phyloP scores from a whole-genome alignment of 805 yeast species.

The Monosporozyma siamensis region DNA sequence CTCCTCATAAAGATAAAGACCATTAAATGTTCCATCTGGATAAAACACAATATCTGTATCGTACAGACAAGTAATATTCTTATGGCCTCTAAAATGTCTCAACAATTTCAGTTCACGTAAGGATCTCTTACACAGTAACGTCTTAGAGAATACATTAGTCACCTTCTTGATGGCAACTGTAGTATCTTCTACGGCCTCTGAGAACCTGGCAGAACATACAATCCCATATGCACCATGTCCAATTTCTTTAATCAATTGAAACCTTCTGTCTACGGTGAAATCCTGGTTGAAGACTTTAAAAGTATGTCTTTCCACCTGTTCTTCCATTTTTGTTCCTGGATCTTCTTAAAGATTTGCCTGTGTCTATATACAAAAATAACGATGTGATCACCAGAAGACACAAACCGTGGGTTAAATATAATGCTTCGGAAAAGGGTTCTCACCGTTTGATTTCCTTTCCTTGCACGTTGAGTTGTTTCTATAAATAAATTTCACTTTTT shows the following conservation, averaged over 20 bases:
- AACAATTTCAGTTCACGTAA: conserved; percentile 81
- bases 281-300: conserved; percentile 80
- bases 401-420: no score
- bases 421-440: no score
- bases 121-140: conserved; percentile 85
- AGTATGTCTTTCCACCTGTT: conserved; percentile 35
- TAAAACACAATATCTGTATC: conserved; percentile 77
- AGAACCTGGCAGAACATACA: conserved; percentile 87
- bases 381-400: no score
- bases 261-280: conserved; percentile 81
- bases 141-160: conserved; percentile 86
- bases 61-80: conserved; percentile 88
- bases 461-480: no score
- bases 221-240: conserved; percentile 99
- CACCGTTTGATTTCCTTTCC: no score
- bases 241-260: conserved; percentile 81
- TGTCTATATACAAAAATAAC: no score
- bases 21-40: conserved; percentile 72
- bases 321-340: conserved; percentile 17
- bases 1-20: conserved; percentile 88
- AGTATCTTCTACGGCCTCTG: conserved; percentile 52
- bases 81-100: conserved; percentile 92
- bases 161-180: conserved; percentile 93
- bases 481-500: no score
- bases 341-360: no score